These are phyloP conservation scores for Lecanosticta acicola DNA, from an alignment of 2,329 filamentous ascomycete species.

Conservation along the genomic window DNA sequence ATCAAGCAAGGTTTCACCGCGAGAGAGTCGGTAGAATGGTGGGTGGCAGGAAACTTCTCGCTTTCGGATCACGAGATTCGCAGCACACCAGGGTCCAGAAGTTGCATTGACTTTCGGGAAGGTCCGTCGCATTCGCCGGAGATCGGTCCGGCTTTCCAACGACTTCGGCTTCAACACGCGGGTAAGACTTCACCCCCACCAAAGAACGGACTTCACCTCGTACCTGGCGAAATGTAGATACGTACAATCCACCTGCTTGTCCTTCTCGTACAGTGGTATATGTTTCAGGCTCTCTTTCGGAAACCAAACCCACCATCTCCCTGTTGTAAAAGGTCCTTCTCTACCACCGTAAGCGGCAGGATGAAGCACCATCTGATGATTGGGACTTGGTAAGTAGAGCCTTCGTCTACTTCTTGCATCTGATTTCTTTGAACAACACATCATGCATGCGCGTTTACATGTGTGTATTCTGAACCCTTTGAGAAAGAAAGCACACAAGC, in stretches of 20 bases:
- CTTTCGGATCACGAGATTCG: too few relatives aligned
- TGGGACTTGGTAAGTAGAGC: conserved; percentile 61
- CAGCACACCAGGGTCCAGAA: background rate
- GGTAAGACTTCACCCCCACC: conserved; percentile 8
- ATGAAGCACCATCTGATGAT: conserved; percentile 91
- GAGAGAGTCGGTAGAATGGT: background rate
- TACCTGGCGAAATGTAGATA: background rate
- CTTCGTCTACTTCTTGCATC: too few relatives aligned
- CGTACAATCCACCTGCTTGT: background rate
- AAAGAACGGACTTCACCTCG: background rate
- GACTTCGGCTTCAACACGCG: conserved; percentile 12
- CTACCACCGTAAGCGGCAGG: conserved; percentile 24
- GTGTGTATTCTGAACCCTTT: too few relatives aligned
- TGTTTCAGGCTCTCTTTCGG: background rate
- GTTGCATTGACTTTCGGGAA: background rate
- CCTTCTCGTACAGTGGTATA: too few relatives aligned
- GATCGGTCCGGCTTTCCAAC: background rate
- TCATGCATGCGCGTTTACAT: too few relatives aligned
- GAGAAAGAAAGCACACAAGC: too few relatives aligned
- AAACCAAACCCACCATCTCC: background rate
- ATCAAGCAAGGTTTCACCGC: conserved; percentile 1
- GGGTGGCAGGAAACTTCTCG: conserved; percentile 5
- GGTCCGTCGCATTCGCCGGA: background rate
- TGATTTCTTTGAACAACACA: too few relatives aligned
- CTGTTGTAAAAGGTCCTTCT: background rate